These are phyloP conservation scores for Neofusicoccum umdonicola DNA, from an alignment of 2,329 filamentous ascomycete genomes.

Conservation along the genomic window DNA sequence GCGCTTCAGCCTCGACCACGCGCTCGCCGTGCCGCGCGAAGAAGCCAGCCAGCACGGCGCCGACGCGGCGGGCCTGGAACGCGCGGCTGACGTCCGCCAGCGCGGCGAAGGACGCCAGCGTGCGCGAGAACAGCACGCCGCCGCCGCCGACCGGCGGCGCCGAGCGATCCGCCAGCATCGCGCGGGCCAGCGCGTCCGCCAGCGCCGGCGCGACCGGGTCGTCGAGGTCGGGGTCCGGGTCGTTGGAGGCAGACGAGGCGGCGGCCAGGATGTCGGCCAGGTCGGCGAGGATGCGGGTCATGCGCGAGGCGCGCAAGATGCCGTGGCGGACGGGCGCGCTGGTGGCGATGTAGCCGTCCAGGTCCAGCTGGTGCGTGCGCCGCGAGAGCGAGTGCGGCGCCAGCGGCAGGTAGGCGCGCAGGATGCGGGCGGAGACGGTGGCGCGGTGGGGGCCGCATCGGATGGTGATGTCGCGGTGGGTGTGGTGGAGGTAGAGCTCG, in stretches of 20 bases:
- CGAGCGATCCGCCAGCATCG: neutral
- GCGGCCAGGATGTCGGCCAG: conserved; percentile 7
- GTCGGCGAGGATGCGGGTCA: neutral
- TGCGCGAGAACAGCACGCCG: neutral
- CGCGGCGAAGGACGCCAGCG: neutral
- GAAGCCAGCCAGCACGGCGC: neutral
- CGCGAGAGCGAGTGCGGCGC: neutral
- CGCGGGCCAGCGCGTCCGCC: neutral
- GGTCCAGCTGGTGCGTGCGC: conserved; percentile 1
- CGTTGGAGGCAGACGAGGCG: neutral
- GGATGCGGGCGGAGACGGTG: neutral
- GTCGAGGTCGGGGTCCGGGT: neutral
- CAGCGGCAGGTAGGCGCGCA: conserved; percentile 7
- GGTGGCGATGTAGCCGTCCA: neutral
- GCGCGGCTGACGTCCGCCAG: conserved; percentile 11
- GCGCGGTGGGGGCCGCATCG: neutral
- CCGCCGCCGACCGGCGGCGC: neutral
- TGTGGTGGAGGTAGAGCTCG: neutral
- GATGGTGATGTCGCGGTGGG: conserved; percentile 1
- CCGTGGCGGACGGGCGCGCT: neutral
- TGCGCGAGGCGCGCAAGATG: neutral
- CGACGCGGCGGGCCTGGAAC: conserved; percentile 1
- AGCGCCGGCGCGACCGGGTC: neutral
- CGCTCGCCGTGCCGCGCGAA: neutral
- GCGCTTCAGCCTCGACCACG: neutral